phyloP scores from a whole-genome alignment of 495 filamentous ascomycete species.

The Chaetomium tenue region DNA sequence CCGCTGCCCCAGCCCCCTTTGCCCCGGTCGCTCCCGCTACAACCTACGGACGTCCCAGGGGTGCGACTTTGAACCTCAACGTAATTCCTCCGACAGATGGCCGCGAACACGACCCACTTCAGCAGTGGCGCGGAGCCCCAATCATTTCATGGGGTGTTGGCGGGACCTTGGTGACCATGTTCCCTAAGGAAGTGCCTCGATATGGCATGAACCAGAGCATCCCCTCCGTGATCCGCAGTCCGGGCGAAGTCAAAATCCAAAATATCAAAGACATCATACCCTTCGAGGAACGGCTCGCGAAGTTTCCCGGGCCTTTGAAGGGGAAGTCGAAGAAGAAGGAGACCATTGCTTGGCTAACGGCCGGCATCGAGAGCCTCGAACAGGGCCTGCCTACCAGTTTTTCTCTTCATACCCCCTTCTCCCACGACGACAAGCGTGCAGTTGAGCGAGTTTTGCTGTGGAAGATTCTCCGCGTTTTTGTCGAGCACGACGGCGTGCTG shows the following conservation, averaged over 20 bases:
- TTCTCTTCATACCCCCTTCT: constrained; percentile 43
- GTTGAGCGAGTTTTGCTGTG: constrained; percentile 83
- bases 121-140: constrained; percentile 87
- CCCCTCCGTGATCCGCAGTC: constrained; percentile 78
- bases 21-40: constrained; percentile 18
- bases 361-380: constrained; percentile 70
- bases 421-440: constrained; percentile 60
- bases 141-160: constrained; percentile 87
- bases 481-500: constrained; percentile 81
- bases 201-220: constrained; percentile 69
- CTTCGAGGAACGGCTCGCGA: constrained; percentile 65
- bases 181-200: constrained; percentile 83
- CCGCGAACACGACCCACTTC: constrained; percentile 71
- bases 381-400: constrained; percentile 52
- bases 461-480: constrained; percentile 75
- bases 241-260: constrained; percentile 77
- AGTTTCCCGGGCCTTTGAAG: constrained; percentile 87
- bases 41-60: constrained; percentile 33
- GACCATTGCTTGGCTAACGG: constrained; percentile 72
- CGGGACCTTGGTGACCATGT: constrained; percentile 76
- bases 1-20: constrained; percentile 20
- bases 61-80: constrained; percentile 44
- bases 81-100: constrained; percentile 68
- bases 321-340: constrained; percentile 96
- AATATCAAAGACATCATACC: constrained; percentile 68